phyloP scores from a whole-genome alignment of 257 asterid species.

The Nicotiana undulata region DNA sequence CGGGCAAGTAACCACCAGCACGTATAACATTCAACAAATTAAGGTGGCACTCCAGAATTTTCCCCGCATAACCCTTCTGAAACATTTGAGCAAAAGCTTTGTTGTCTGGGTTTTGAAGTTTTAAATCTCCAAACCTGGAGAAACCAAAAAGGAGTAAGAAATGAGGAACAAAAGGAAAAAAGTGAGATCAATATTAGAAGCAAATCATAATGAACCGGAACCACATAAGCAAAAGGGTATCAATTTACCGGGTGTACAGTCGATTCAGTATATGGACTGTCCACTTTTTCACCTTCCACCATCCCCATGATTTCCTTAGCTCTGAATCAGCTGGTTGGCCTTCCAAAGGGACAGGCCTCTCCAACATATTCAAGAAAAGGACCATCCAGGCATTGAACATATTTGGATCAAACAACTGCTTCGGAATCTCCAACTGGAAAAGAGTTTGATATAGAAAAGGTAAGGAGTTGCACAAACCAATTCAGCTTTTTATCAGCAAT shows the following conservation, averaged over 20 bases:
- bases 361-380: conserved; percentile 79
- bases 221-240: conserved; percentile 1
- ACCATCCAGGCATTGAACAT: conserved; percentile 96
- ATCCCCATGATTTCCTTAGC: conserved; percentile 90
- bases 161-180: background rate
- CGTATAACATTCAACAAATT: conserved; percentile 79
- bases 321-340: conserved; percentile 93
- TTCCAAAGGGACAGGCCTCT: conserved; percentile 89
- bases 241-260: conserved; percentile 72
- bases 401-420: conserved; percentile 79
- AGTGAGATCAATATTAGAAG: background rate
- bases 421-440: conserved; percentile 90
- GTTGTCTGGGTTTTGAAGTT: conserved; percentile 91
- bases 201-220: background rate
- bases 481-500: background rate
- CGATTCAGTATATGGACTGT: conserved; percentile 88
- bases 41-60: conserved; percentile 88
- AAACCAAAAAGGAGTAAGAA: background rate
- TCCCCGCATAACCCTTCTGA: conserved; percentile 93
- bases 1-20: conserved; percentile 90
- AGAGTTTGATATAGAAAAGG: background rate
- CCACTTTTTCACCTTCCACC: conserved; percentile 99
- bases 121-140: conserved; percentile 83
- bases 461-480: background rate
- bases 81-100: conserved; percentile 95